phyloP scores from a whole-genome alignment of 75 land plant species.

The Sequoia sempervirens region DNA sequence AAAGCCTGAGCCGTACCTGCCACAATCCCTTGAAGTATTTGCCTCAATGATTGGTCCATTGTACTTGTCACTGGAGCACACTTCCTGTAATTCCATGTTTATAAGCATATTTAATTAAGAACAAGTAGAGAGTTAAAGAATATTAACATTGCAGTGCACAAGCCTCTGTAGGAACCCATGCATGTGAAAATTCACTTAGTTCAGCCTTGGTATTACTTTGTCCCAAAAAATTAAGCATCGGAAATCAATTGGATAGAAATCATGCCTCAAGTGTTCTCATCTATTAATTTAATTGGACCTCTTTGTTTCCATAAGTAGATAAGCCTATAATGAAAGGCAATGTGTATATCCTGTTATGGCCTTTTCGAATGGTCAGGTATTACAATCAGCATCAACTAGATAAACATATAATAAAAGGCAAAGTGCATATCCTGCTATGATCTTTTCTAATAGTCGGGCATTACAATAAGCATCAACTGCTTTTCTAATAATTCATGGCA shows the following conservation, averaged over 20 bases:
- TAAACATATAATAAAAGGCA: background rate
- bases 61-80: background rate
- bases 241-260: background rate
- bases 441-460: background rate
- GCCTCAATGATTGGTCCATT: constrained; percentile 8
- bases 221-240: background rate
- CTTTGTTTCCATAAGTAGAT: background rate
- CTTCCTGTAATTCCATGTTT: constrained; percentile 6
- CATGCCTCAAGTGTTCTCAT: background rate
- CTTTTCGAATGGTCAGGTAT: background rate
- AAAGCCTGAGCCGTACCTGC: constrained; percentile 12
- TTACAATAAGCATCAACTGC: background rate
- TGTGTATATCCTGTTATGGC: background rate
- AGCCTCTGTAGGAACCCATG: background rate
- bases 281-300: background rate
- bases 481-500: background rate
- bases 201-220: background rate
- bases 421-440: background rate
- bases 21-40: constrained; percentile 2
- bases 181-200: background rate
- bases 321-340: background rate
- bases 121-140: background rate
- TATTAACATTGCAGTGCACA: background rate
- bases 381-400: background rate
- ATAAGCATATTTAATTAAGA: background rate